Evolutionary conservation across 768 basidiomycete genomes (phyloP).

Genomic region (Serendipita indica): DNA sequence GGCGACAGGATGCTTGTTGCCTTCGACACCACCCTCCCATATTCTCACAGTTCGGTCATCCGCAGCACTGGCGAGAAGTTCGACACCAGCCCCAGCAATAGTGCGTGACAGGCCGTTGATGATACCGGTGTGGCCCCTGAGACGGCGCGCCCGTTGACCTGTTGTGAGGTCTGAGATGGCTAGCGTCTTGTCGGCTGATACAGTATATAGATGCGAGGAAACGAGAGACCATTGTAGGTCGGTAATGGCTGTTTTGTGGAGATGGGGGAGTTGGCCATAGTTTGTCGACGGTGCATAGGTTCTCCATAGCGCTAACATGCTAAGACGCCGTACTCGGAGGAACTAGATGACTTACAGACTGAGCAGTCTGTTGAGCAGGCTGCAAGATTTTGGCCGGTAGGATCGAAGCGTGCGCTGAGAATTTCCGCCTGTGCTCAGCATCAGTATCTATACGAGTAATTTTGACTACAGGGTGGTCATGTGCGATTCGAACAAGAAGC

Average conservation of each 20-base stretch:
- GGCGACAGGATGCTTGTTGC: slow-evolving; percentile 54
- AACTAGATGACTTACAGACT: slow-evolving; percentile 49
- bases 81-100: slow-evolving; percentile 66
- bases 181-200: slow-evolving; percentile 81
- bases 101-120: slow-evolving; percentile 83
- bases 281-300: slow-evolving; percentile 88
- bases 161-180: slow-evolving; percentile 64
- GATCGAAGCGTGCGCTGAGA: slow-evolving; percentile 82
- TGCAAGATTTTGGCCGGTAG: slow-evolving; percentile 85
- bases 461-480: too few species aligned
- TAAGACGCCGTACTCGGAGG: neutral
- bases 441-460: neutral
- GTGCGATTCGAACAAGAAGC: too few species aligned
- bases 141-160: slow-evolving; percentile 64
- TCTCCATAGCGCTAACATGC: slow-evolving; percentile 52
- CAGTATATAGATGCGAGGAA: slow-evolving; percentile 60
- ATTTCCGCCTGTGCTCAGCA: slow-evolving; percentile 53
- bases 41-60: slow-evolving; percentile 87
- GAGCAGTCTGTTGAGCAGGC: slow-evolving; percentile 82
- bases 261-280: slow-evolving; percentile 69
- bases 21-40: slow-evolving; percentile 80
- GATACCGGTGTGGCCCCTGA: slow-evolving; percentile 81
- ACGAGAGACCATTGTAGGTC: slow-evolving; percentile 83
- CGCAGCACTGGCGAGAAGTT: slow-evolving; percentile 73
- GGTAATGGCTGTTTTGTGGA: slow-evolving; percentile 81